phyloP scores from a whole-genome alignment of 352 stramenopile genomes.

The Pythium rishiriense region DNA sequence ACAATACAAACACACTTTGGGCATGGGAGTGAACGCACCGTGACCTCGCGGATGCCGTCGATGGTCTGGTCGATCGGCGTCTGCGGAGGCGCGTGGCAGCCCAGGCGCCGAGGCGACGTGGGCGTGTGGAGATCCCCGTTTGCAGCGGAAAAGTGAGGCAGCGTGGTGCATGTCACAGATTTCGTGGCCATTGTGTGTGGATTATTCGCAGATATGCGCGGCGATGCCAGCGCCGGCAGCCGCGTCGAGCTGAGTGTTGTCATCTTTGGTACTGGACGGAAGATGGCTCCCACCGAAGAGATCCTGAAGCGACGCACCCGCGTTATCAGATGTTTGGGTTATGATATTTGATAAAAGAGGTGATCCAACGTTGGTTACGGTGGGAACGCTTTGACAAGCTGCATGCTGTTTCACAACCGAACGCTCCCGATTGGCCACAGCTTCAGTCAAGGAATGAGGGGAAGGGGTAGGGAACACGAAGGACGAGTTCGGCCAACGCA shows the following conservation, averaged over 20 bases:
- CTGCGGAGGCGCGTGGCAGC: background rate
- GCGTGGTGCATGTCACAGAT: too few species aligned
- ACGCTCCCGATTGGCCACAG: background rate
- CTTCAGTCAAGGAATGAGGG: background rate
- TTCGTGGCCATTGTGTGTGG: too few species aligned
- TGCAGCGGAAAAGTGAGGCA: constrained; percentile 2
- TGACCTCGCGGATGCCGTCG: constrained; percentile 20
- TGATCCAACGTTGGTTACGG: background rate
- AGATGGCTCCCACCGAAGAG: too few species aligned
- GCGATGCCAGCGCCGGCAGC: background rate
- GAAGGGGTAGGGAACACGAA: background rate
- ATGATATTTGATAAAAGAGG: background rate
- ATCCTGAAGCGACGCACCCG: constrained; percentile 1
- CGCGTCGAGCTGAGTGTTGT: too few species aligned
- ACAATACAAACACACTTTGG: too few species aligned
- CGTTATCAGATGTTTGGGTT: background rate
- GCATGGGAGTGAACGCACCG: background rate
- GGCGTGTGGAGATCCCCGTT: constrained; percentile 1
- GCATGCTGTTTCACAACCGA: background rate
- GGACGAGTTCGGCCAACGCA: background rate
- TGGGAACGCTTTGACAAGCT: background rate
- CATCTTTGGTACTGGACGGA: too few species aligned
- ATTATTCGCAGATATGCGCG: background rate
- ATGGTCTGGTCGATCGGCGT: constrained; percentile 18
- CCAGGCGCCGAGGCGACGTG: constrained; percentile 2